Evolutionary conservation across 345 rosid genomes (phyloP).

Genomic region (Limnanthes douglasii): DNA sequence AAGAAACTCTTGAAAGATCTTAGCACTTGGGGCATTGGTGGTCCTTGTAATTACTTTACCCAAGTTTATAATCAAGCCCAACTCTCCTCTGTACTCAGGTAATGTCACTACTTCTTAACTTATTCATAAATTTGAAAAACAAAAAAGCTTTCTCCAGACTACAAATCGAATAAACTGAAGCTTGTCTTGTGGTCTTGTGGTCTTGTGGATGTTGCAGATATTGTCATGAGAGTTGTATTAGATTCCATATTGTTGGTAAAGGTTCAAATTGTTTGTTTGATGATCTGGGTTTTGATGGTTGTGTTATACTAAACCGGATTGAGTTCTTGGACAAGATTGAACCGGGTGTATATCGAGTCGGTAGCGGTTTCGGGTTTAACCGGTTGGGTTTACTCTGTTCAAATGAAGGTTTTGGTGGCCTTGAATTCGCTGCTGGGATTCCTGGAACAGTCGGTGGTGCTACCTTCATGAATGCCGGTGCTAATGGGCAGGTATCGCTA

Average conservation of each 20-base stretch:
- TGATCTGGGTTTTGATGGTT: conserved; percentile 22
- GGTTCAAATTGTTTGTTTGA: conserved; percentile 27
- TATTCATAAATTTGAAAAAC: no score
- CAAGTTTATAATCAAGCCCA: conserved; percentile 14
- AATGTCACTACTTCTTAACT: no score
- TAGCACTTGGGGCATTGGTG: conserved; percentile 20
- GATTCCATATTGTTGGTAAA: conserved; percentile 13
- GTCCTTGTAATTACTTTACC: conserved; percentile 16
- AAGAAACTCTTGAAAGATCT: conserved; percentile 18
- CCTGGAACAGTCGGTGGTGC: conserved; percentile 19
- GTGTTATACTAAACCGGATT: conserved; percentile 19
- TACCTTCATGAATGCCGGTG: conserved; percentile 22
- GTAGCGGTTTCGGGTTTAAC: conserved; percentile 21
- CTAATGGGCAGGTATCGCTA: conserved; percentile 16
- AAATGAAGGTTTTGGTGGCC: conserved; percentile 12
- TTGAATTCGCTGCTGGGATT: conserved; percentile 21
- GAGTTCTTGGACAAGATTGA: conserved; percentile 19
- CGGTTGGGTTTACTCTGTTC: conserved; percentile 11
- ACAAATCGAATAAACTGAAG: no score
- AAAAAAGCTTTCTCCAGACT: no score
- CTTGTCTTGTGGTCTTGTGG: no score
- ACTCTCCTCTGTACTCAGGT: conserved; percentile 20
- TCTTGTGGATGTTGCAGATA: conserved; percentile 11
- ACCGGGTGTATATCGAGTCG: conserved; percentile 13
- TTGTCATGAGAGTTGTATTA: conserved; percentile 11